phyloP scores from a whole-genome alignment of 2,329 filamentous ascomycete species.

The Nemania diffusa region DNA sequence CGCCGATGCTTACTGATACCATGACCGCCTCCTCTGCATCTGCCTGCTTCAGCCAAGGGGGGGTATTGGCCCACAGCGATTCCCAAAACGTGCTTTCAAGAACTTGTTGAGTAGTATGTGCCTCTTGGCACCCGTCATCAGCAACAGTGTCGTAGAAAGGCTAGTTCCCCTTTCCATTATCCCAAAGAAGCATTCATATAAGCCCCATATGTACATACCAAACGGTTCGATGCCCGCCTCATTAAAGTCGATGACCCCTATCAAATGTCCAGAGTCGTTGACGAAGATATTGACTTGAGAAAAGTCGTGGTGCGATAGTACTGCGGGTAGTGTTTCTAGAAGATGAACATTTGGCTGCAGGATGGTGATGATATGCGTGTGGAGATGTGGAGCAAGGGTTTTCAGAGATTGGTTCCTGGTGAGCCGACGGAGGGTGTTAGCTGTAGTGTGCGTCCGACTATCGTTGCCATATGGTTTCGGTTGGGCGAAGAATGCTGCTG shows the following conservation, averaged over 20 bases:
- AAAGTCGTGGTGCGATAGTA: not conserved
- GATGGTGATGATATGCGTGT: not conserved
- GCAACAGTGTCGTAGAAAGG: not conserved
- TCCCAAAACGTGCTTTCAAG: not conserved
- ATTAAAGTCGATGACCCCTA: not conserved
- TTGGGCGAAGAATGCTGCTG: not conserved
- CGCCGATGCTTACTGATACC: not conserved
- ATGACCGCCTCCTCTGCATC: not conserved
- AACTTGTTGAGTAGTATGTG: not conserved
- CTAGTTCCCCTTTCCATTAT: not conserved
- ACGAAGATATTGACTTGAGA: not conserved
- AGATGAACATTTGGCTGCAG: not conserved
- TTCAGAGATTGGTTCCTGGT: not conserved
- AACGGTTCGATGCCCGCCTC: not conserved
- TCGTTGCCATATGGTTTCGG: not conserved
- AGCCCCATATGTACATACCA: not conserved
- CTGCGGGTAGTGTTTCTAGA: not conserved
- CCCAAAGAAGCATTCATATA: not conserved
- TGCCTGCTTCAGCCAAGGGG: not conserved
- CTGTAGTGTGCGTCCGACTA: not conserved
- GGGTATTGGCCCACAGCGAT: not conserved
- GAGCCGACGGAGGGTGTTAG: not conserved
- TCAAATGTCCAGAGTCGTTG: not conserved
- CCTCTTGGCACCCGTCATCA: not conserved
- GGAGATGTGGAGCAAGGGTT: not conserved